These are phyloP conservation scores for Cytospora piceicola DNA, from an alignment of 2,329 filamentous ascomycete genomes.

Conservation along the genomic window DNA sequence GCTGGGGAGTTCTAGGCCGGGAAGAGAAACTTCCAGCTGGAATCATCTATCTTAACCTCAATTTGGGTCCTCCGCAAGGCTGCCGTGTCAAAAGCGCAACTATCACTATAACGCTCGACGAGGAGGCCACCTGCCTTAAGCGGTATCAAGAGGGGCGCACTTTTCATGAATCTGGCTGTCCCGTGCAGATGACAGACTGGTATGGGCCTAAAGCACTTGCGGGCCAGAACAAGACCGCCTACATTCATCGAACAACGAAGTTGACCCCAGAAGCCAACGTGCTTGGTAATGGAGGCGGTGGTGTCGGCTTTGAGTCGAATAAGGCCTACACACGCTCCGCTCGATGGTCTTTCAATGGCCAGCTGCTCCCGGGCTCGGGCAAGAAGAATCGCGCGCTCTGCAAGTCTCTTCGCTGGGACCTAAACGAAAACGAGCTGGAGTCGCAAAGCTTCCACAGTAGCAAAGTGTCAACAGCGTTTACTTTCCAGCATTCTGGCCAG, in stretches of 20 bases:
- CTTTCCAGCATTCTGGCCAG: constrained; percentile 38
- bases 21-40: constrained; percentile 33
- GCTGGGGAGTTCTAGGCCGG: constrained; percentile 36
- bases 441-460: constrained; percentile 35
- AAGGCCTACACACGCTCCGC: constrained; percentile 30
- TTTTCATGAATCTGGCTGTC: constrained; percentile 7
- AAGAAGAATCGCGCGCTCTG: constrained; percentile 30
- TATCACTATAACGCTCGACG: constrained; percentile 36
- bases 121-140: constrained; percentile 34
- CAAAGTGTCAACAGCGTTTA: constrained; percentile 39
- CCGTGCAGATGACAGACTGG: constrained; percentile 34
- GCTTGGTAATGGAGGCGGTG: constrained; percentile 33
- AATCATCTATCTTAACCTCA: constrained; percentile 38
- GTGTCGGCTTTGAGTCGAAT: constrained; percentile 33
- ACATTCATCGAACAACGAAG: constrained; percentile 23
- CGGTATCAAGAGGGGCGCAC: constrained; percentile 2
- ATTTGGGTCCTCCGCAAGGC: constrained; percentile 35
- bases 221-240: constrained; percentile 31
- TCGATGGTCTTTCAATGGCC: constrained; percentile 37
- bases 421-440: constrained; percentile 39
- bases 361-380: constrained; percentile 28
- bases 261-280: constrained; percentile 33
- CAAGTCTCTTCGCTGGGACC: constrained; percentile 38
- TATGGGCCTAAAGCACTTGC: constrained; percentile 35
- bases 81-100: constrained; percentile 35